These are phyloP conservation scores for Xylogone sp. DNA, from an alignment of 2,329 filamentous ascomycete genomes.

Conservation along the genomic window DNA sequence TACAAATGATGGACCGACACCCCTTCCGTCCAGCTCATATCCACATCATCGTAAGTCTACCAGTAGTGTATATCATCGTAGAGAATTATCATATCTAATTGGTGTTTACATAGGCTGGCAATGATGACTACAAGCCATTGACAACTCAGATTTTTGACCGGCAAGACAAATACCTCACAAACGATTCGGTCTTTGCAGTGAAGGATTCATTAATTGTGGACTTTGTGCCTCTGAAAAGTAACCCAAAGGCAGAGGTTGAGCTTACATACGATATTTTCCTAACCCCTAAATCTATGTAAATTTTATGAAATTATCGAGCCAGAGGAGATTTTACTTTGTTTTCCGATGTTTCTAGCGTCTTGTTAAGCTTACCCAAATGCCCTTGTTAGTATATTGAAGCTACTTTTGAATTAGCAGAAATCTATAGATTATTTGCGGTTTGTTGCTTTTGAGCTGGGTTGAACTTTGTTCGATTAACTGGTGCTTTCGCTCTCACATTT, in stretches of 20 bases:
- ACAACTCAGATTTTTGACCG: conserved; percentile 76
- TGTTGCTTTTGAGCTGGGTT: too few species aligned
- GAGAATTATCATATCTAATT: too few species aligned
- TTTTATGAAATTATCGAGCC: not conserved
- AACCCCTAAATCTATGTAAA: not conserved
- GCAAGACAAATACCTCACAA: conserved; percentile 58
- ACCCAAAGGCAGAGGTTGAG: conserved; percentile 29
- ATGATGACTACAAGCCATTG: conserved; percentile 54
- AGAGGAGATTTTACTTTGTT: not conserved
- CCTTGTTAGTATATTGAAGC: too few species aligned
- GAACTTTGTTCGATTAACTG: too few species aligned
- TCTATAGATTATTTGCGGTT: too few species aligned
- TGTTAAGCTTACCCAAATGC: too few species aligned
- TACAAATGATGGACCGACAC: conserved; percentile 56
- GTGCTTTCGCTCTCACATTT: too few species aligned
- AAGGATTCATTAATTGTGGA: conserved; percentile 49
- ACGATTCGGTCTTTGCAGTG: conserved; percentile 49
- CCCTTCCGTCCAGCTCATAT: conserved; percentile 61
- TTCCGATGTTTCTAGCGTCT: too few species aligned
- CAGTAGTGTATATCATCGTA: too few species aligned
- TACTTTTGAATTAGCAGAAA: too few species aligned
- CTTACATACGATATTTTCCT: conserved; percentile 27
- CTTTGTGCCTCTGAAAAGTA: conserved; percentile 41
- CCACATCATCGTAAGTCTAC: conserved; percentile 49
- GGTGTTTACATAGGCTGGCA: not conserved